Conservation (phyloP, 345 rosid species). For the Hibiscus trionum region DNA sequence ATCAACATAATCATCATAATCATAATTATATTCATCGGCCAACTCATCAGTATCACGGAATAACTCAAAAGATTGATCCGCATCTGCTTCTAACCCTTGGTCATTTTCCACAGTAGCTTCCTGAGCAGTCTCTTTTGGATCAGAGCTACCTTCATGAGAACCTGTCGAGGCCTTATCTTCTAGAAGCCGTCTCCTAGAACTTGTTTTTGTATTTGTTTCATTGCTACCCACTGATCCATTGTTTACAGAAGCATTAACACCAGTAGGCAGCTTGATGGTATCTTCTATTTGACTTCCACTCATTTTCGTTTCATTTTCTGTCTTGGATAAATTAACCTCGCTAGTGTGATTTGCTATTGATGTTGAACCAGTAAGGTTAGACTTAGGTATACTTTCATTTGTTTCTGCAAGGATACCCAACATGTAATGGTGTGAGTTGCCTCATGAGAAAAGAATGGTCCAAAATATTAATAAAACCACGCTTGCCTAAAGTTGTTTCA, state of each 20-base stretch:
- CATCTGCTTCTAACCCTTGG: conserved; percentile 80
- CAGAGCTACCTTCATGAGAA: conserved; percentile 42
- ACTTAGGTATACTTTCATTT: conserved; percentile 35
- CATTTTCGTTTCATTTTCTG: conserved; percentile 31
- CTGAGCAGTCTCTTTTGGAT: conserved; percentile 38
- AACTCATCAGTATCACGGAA: conserved; percentile 88
- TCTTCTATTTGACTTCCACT: conserved; percentile 30
- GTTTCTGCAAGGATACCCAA: conserved; percentile 40
- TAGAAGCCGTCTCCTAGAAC: conserved; percentile 69
- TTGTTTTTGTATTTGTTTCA: conserved; percentile 34
- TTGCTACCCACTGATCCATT: conserved; percentile 9
- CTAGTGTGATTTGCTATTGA: conserved; percentile 27
- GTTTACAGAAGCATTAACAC: conserved; percentile 29
- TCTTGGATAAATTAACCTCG: conserved; percentile 27
- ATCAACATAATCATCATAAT: conserved; percentile 89
- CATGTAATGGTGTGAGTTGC: conserved; percentile 11
- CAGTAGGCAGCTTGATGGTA: conserved; percentile 33
- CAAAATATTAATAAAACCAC: conserved; percentile 10
- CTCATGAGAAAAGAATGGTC: background rate
- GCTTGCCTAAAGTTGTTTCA: background rate
- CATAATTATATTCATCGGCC: conserved; percentile 80
- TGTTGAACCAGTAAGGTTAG: conserved; percentile 30
- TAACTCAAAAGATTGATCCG: conserved; percentile 86
- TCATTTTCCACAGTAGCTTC: conserved; percentile 80
- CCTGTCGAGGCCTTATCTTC: conserved; percentile 50